Evolutionary conservation across 345 rosid genomes (phyloP).

Genomic region (Eucalyptus melliodora): DNA sequence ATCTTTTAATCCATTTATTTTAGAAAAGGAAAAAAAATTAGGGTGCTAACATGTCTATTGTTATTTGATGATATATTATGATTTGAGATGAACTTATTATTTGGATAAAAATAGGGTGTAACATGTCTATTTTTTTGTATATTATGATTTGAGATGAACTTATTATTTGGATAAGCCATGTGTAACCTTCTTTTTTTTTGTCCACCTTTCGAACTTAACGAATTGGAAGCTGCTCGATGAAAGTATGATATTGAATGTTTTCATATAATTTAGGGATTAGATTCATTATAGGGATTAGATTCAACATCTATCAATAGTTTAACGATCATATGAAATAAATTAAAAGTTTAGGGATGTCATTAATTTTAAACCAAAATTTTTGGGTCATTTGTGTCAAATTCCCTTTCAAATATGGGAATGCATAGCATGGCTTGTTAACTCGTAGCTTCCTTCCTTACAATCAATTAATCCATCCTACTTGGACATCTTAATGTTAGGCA

Average conservation of each 20-base stretch:
- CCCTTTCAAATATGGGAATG: background rate
- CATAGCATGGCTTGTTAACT: background rate
- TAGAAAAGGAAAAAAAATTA: background rate
- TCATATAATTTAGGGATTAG: background rate
- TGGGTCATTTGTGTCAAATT: background rate
- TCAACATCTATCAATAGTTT: background rate
- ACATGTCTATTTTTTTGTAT: background rate
- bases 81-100: background rate
- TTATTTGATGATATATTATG: background rate
- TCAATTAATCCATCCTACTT: background rate
- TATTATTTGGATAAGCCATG: background rate
- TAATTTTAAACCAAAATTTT: background rate
- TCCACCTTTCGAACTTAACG: background rate
- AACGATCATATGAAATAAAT: accelerated
- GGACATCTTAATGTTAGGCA: conserved; percentile 7
- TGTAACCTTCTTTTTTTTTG: background rate
- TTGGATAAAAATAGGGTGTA: background rate
- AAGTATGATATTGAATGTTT: background rate
- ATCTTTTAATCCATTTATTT: background rate
- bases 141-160: background rate
- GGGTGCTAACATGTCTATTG: background rate
- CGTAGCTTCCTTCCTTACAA: too few relatives aligned
- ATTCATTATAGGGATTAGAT: background rate
- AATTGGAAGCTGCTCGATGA: accelerated
- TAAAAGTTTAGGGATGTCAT: background rate